Conservation (phyloP, 441 rosid genomes). For the Gossypium gossypioides region DNA sequence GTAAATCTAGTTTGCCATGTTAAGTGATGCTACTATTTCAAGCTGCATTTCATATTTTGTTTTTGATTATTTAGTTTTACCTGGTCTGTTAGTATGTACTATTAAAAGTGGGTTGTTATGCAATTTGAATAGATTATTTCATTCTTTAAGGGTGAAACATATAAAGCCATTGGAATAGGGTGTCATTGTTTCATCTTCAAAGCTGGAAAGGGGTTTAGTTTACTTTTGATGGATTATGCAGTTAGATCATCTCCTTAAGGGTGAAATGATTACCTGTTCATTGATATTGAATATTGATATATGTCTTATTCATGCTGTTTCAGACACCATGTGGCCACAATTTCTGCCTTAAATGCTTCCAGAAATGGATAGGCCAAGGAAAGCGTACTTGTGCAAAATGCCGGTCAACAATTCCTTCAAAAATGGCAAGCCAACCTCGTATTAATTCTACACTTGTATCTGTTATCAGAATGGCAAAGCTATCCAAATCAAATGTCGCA, state of each 20-base stretch:
- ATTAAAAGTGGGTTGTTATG: not conserved
- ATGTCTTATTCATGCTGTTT: constrained; percentile 12
- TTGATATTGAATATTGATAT: not conserved
- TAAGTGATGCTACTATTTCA: not conserved
- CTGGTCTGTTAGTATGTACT: not conserved
- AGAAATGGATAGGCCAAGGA: constrained; percentile 57
- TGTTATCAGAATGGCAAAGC: constrained; percentile 63
- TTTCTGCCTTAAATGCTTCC: constrained; percentile 67
- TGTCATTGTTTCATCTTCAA: not conserved
- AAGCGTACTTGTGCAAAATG: constrained; percentile 60
- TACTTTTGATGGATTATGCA: not conserved
- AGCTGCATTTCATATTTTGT: not conserved
- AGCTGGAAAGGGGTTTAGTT: not conserved
- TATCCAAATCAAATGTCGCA: constrained; percentile 23
- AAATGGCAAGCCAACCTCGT: constrained; percentile 53
- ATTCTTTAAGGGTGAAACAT: not conserved
- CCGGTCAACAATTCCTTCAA: constrained; percentile 38
- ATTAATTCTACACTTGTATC: constrained; percentile 59
- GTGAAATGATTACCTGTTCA: not conserved
- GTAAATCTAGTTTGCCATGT: not conserved
- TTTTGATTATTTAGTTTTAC: not conserved
- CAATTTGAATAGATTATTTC: not conserved
- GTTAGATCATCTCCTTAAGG: not conserved
- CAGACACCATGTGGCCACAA: constrained; percentile 95
- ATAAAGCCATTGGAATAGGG: not conserved